A percentile compares a stretch with the other conserved stretches of the same genome.
Conservation (phyloP, 805 yeast species). For the Phaffomyces antillensis region DNA sequence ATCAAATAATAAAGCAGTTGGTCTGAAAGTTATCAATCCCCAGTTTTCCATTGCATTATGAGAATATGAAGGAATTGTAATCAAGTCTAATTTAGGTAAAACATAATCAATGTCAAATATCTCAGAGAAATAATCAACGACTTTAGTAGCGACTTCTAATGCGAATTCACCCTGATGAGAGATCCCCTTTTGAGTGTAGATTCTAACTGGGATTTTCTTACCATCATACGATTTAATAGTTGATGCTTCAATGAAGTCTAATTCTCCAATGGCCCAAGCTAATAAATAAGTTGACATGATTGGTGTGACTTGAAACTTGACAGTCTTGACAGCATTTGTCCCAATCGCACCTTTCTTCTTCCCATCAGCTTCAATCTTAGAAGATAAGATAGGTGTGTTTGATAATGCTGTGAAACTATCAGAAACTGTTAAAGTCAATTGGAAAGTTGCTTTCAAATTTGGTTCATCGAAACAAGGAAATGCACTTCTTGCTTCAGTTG, state of each 20-base stretch:
- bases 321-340: conserved; percentile 20
- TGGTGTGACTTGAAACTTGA: conserved; percentile 63
- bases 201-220: conserved; percentile 71
- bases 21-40: conserved; percentile 77
- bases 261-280: conserved; percentile 77
- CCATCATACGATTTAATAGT: conserved; percentile 33
- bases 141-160: conserved; percentile 66
- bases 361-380: conserved; percentile 35
- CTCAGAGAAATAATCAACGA: conserved; percentile 63
- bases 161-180: conserved; percentile 65
- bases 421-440: conserved; percentile 52
- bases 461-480: conserved; percentile 87
- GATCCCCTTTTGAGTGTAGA: conserved; percentile 73
- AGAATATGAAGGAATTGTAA: conserved; percentile 73
- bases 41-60: conserved; percentile 91
- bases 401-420: conserved; percentile 52
- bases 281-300: conserved; percentile 75
- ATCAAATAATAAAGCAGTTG: conserved; percentile 65
- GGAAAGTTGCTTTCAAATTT: conserved; percentile 66
- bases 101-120: conserved; percentile 71
- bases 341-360: conserved; percentile 43
- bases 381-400: conserved; percentile 55
- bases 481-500: conserved; percentile 78
- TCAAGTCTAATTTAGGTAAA: conserved; percentile 75
- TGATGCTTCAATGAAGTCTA: conserved; percentile 55